These are phyloP conservation scores for Colletotrichum chrysophilum DNA, from an alignment of 2,329 filamentous ascomycete species.

Conservation along the genomic window DNA sequence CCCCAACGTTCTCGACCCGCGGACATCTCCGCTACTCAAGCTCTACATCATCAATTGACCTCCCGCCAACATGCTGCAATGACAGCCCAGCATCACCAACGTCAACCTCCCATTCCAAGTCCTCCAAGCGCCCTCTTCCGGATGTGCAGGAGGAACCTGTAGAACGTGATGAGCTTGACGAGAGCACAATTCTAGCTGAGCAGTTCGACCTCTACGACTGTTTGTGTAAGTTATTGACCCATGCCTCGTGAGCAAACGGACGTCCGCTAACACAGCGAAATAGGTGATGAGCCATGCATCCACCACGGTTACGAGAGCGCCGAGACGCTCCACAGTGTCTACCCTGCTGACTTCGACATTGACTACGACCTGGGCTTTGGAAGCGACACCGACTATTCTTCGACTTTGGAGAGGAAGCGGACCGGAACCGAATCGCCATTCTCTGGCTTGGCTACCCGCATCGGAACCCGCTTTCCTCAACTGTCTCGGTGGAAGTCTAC, in stretches of 20 bases:
- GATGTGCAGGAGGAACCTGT: constrained; percentile 85
- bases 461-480: constrained; percentile 66
- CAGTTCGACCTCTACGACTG: constrained; percentile 65
- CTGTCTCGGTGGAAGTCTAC: constrained; percentile 56
- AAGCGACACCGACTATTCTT: constrained; percentile 65
- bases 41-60: constrained; percentile 79
- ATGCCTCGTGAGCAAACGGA: neutral
- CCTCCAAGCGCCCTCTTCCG: constrained; percentile 72
- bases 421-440: constrained; percentile 63
- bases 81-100: constrained; percentile 63
- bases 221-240: constrained; percentile 69
- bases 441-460: constrained; percentile 66
- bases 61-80: constrained; percentile 50
- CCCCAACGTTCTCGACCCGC: constrained; percentile 71
- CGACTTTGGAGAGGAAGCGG: constrained; percentile 57
- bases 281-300: constrained; percentile 67
- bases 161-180: constrained; percentile 64
- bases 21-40: constrained; percentile 72
- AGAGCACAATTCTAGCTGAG: constrained; percentile 50
- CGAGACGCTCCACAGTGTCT: constrained; percentile 43
- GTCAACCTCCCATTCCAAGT: constrained; percentile 43
- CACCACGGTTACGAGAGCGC: constrained; percentile 58
- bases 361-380: constrained; percentile 73
- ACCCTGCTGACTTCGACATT: constrained; percentile 50
- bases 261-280: constrained; percentile 22